These are phyloP conservation scores for Hyphopichia fennica DNA, from an alignment of 1,139 yeast species.

Conservation along the genomic window DNA sequence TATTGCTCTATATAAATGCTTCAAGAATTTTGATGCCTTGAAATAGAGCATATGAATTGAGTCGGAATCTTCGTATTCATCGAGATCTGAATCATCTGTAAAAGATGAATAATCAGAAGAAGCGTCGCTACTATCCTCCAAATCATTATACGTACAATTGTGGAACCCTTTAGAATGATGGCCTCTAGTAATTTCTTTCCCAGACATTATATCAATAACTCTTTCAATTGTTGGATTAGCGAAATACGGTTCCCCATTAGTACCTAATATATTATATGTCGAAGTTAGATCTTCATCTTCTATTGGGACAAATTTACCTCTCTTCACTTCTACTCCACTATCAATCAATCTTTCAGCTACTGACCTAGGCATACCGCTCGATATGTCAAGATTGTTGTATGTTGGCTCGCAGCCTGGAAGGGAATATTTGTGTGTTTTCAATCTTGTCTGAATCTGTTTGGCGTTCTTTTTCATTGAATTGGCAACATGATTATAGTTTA, in stretches of 20 bases:
- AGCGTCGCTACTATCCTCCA: slow-evolving; percentile 6
- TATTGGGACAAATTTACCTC: slow-evolving; percentile 51
- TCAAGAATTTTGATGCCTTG: slow-evolving; percentile 8
- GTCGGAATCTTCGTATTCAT: slow-evolving; percentile 1
- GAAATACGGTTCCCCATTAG: slow-evolving; percentile 33
- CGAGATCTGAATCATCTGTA: slow-evolving; percentile 5
- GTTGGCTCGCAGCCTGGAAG: slow-evolving; percentile 41
- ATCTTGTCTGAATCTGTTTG: slow-evolving; percentile 22
- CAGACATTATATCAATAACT: slow-evolving; percentile 21
- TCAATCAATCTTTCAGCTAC: slow-evolving; percentile 47
- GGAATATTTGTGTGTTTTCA: slow-evolving; percentile 21
- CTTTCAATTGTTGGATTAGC: slow-evolving; percentile 18
- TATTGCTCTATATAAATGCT: slow-evolving; percentile 6
- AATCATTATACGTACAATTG: slow-evolving; percentile 20
- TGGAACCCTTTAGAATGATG: slow-evolving; percentile 7
- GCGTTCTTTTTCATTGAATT: slow-evolving; percentile 26
- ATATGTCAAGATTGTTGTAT: slow-evolving; percentile 55
- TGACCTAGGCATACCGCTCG: slow-evolving; percentile 47
- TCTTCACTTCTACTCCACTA: slow-evolving; percentile 43
- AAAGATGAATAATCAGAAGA: slow-evolving; percentile 4
- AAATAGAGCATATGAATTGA: slow-evolving; percentile 3
- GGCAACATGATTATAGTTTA: slow-evolving; percentile 24
- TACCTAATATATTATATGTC: slow-evolving; percentile 33
- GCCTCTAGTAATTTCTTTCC: slow-evolving; percentile 10
- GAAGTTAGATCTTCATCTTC: slow-evolving; percentile 37